phyloP scores from a whole-genome alignment of 192 early-diverging fungal genomes.

The Pilaira anomala region DNA sequence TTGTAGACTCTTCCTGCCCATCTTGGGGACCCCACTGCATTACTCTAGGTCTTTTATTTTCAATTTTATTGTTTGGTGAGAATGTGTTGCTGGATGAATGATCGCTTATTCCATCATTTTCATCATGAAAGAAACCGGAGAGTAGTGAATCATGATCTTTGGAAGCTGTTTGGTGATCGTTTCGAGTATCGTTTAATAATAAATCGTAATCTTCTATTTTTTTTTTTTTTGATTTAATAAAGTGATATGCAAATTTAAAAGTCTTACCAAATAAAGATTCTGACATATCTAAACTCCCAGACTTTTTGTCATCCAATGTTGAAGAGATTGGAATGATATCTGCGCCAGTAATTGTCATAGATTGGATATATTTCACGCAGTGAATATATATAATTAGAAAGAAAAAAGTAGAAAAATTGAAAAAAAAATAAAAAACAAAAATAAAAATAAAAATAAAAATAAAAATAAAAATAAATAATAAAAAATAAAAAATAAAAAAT shows the following conservation, averaged over 20 bases:
- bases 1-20: conserved; percentile 6
- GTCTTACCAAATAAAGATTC: conserved; percentile 14
- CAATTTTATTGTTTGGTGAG: too few relatives aligned
- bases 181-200: conserved; percentile 2
- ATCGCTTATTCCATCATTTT: background rate
- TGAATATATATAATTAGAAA: too few relatives aligned
- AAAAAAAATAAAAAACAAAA: too few relatives aligned
- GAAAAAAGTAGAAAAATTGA: too few relatives aligned
- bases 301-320: background rate
- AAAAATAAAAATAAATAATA: conserved; percentile 2
- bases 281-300: background rate
- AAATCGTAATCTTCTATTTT: conserved; percentile 16
- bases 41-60: background rate
- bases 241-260: background rate
- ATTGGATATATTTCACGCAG: too few relatives aligned
- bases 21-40: conserved; percentile 12
- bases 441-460: too few relatives aligned
- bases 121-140: background rate
- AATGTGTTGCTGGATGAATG: background rate
- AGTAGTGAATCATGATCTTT: background rate
- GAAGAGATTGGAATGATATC: conserved; percentile 6
- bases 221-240: too few relatives aligned
- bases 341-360: conserved; percentile 5
- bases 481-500: background rate
- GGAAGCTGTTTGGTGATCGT: background rate